phyloP scores from a whole-genome alignment of 257 asterid species.

The Marsdenia floribunda region DNA sequence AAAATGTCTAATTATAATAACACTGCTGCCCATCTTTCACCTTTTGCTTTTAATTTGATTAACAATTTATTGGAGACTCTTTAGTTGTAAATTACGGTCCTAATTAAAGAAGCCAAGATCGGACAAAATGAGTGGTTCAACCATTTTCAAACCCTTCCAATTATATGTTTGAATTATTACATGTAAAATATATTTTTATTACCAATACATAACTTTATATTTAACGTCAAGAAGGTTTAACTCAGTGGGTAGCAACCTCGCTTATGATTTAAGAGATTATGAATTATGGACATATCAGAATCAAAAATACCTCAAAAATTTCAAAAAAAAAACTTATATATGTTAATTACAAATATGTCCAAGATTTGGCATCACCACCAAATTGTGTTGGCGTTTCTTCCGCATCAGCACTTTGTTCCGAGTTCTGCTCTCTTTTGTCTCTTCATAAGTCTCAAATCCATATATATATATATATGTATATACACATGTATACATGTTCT shows the following conservation, averaged over 20 bases:
- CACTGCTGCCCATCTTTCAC: background rate
- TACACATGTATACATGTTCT: background rate
- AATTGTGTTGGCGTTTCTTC: background rate
- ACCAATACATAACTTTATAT: too few relatives aligned
- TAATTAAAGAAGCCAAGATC: background rate
- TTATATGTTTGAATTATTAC: background rate
- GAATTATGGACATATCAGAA: too few relatives aligned
- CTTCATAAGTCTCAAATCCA: background rate
- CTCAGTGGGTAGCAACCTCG: too few relatives aligned
- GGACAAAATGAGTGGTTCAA: background rate
- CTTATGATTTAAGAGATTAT: too few relatives aligned
- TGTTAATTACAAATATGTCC: background rate
- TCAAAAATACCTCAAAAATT: too few relatives aligned
- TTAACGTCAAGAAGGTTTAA: too few relatives aligned
- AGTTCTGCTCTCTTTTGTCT: slow-evolving; percentile 5
- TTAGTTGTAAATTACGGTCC: background rate
- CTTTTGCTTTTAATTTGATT: background rate
- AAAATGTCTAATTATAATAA: background rate
- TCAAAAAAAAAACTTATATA: too few relatives aligned
- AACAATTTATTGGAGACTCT: background rate
- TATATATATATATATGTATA: too few relatives aligned
- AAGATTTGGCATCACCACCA: background rate
- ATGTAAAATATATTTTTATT: background rate
- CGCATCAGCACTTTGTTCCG: background rate
- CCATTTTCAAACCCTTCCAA: background rate